Conservation (phyloP, 495 filamentous ascomycete species). For the Penicillium salamii region DNA sequence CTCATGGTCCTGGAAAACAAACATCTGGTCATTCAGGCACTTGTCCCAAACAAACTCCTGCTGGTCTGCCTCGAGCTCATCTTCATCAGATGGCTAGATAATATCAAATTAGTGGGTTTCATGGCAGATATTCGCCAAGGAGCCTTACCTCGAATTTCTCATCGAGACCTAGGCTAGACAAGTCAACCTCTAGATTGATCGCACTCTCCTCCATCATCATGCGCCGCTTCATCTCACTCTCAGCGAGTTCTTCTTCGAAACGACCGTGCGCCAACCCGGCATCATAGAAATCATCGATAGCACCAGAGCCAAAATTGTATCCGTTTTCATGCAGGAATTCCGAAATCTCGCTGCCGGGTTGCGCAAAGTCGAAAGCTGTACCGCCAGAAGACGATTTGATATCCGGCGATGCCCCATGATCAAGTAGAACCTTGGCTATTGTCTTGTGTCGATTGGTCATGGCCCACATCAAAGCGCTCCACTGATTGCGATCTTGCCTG, state of each 20-base stretch:
- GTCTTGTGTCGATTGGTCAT: slow-evolving; percentile 98
- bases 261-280: slow-evolving; percentile 86
- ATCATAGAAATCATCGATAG: slow-evolving; percentile 97
- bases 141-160: slow-evolving; percentile 83
- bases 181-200: slow-evolving; percentile 92
- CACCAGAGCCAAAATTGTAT: slow-evolving; percentile 80
- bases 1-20: slow-evolving; percentile 96
- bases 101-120: slow-evolving; percentile 6
- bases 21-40: slow-evolving; percentile 98
- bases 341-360: slow-evolving; percentile 92
- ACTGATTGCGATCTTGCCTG: slow-evolving; percentile 90
- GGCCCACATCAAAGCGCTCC: slow-evolving; percentile 99
- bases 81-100: slow-evolving; percentile 62
- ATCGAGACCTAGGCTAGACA: slow-evolving; percentile 93
- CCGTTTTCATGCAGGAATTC: slow-evolving; percentile 92
- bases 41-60: slow-evolving; percentile 98
- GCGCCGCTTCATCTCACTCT: slow-evolving; percentile 89
- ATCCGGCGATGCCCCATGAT: slow-evolving; percentile 92
- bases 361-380: slow-evolving; percentile 95
- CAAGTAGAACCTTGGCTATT: slow-evolving; percentile 86
- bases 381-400: slow-evolving; percentile 90
- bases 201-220: slow-evolving; percentile 99
- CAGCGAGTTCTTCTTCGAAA: slow-evolving; percentile 96
- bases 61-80: slow-evolving; percentile 79
- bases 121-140: not conserved